Percentiles rank a stretch among this genome's conserved stretches.
phyloP scores from a whole-genome alignment of 805 yeast genomes.

The Babjeviella inositovora region DNA sequence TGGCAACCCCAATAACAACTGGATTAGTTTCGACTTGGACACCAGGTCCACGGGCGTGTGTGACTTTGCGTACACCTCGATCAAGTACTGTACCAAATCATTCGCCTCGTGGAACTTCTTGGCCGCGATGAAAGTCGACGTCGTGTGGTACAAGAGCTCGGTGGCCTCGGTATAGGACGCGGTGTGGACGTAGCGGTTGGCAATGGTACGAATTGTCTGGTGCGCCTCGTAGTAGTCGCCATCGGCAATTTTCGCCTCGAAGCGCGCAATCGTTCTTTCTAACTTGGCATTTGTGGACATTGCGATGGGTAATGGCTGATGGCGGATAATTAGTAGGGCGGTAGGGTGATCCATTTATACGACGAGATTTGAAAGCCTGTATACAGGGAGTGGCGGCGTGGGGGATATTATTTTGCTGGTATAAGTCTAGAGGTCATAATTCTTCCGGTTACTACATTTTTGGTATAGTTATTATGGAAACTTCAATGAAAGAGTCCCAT shows the following conservation, averaged over 20 bases:
- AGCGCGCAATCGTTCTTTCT: constrained; percentile 4
- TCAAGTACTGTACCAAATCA: constrained; percentile 56
- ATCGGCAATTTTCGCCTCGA: constrained; percentile 29
- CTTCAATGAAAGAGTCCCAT: too few relatives aligned
- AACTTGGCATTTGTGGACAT: constrained; percentile 6
- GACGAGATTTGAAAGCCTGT: too few relatives aligned
- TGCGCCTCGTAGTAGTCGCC: constrained; percentile 91
- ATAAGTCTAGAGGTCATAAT: too few relatives aligned
- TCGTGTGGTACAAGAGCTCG: constrained; percentile 57
- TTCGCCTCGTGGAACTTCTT: constrained; percentile 69
- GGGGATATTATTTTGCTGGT: too few relatives aligned
- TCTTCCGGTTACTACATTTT: too few relatives aligned
- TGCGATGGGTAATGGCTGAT: too few relatives aligned
- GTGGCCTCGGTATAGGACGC: constrained; percentile 57
- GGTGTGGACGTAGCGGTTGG: constrained; percentile 64
- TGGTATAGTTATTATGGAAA: too few relatives aligned
- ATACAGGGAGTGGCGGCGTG: too few relatives aligned
- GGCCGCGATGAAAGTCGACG: constrained; percentile 49
- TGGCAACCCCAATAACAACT: constrained; percentile 25
- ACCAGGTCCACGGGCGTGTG: constrained; percentile 21
- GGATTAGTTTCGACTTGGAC: constrained; percentile 28
- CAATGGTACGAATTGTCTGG: constrained; percentile 82
- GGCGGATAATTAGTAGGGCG: too few relatives aligned
- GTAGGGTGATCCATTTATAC: too few relatives aligned
- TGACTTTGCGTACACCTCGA: constrained; percentile 51